Conservation (phyloP, 345 rosid species). For the Lenwebbia sp. region DNA sequence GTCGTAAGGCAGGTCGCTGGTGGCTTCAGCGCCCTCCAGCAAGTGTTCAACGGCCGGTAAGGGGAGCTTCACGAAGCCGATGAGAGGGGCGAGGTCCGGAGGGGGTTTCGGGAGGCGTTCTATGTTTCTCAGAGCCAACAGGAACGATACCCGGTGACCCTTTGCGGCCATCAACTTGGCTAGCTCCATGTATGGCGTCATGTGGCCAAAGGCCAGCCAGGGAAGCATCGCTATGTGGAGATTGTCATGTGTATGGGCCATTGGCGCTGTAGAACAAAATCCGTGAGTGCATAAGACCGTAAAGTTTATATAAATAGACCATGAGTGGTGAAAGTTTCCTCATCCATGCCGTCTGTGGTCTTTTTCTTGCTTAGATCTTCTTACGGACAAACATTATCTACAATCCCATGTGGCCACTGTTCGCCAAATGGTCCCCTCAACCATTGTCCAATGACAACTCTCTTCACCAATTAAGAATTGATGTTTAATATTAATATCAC, state of each 20-base stretch:
- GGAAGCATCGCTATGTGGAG: constrained; percentile 11
- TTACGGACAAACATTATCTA: background rate
- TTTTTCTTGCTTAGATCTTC: background rate
- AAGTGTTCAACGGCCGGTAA: constrained; percentile 10
- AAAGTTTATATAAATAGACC: background rate
- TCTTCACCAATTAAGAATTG: too few relatives aligned
- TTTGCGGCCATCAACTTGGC: constrained; percentile 7
- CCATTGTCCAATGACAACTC: too few relatives aligned
- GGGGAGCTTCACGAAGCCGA: constrained; percentile 6
- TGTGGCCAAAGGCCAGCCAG: constrained; percentile 22
- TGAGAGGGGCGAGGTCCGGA: background rate
- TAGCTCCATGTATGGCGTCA: constrained; percentile 16
- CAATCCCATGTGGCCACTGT: background rate
- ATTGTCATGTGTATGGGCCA: background rate
- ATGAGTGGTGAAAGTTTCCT: background rate
- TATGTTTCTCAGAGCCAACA: constrained; percentile 12
- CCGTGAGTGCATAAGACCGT: background rate
- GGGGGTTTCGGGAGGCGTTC: constrained; percentile 12
- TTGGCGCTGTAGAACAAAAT: background rate
- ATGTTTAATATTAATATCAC: too few relatives aligned
- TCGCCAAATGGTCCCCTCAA: background rate
- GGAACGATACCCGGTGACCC: constrained; percentile 11
- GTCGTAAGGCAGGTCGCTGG: constrained; percentile 14
- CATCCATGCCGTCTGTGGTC: background rate
- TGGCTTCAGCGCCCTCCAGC: constrained; percentile 16